phyloP scores from a whole-genome alignment of 768 basidiomycete genomes.

The Termitomyces sp. region DNA sequence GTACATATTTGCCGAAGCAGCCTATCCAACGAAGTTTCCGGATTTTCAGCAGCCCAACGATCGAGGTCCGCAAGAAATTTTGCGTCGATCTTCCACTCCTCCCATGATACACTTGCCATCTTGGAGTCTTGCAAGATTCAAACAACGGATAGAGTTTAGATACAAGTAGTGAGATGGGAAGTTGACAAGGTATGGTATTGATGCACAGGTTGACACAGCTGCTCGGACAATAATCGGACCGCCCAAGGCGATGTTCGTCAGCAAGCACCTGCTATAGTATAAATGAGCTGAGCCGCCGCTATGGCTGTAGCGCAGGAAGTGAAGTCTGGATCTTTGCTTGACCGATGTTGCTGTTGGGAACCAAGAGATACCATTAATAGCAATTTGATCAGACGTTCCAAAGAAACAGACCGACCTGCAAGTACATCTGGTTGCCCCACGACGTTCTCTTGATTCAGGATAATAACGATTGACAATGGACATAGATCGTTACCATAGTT shows the following conservation, averaged over 20 bases:
- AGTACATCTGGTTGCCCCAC: no score
- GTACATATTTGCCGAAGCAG: conserved; percentile 2
- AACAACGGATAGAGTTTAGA: neutral
- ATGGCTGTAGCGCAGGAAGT: neutral
- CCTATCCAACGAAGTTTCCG: conserved; percentile 1
- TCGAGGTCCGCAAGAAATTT: conserved; percentile 6
- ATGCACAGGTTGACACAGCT: neutral
- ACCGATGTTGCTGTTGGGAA: neutral
- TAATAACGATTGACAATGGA: no score
- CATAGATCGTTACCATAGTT: no score
- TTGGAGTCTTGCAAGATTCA: neutral
- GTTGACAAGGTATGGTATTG: neutral
- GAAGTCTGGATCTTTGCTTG: neutral
- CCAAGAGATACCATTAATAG: neutral
- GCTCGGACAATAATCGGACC: neutral
- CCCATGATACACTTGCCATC: neutral
- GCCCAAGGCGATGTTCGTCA: neutral
- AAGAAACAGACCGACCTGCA: neutral
- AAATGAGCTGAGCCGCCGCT: no score
- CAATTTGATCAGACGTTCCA: neutral
- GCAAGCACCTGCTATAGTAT: neutral
- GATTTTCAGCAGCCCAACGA: conserved; percentile 5
- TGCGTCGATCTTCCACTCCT: conserved; percentile 8
- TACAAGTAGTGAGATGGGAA: neutral
- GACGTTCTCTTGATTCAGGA: no score